A percentile compares a stretch with the other conserved stretches of the same genome.
Conservation (phyloP, 1,284 basidiomycete genomes). For the Irpex sp. region DNA sequence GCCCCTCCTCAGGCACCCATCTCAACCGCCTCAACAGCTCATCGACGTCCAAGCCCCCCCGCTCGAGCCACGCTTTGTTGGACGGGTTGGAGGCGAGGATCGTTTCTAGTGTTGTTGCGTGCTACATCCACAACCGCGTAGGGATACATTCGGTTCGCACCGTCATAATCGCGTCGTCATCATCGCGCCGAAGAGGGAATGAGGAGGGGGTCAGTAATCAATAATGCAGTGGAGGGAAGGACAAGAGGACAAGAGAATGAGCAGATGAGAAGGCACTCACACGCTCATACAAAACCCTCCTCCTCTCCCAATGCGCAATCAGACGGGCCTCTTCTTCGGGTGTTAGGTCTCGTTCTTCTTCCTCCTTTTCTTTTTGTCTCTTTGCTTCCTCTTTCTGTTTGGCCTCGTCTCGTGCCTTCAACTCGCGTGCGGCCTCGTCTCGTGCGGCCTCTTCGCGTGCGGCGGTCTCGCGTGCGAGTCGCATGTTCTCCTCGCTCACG, state of each 20-base stretch:
- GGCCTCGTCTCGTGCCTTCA: background rate
- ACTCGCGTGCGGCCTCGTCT: background rate
- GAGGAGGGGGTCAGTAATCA: no score
- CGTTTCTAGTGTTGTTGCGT: background rate
- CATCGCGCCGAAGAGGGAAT: no score
- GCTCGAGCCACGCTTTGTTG: background rate
- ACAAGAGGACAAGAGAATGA: no score
- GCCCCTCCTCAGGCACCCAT: background rate
- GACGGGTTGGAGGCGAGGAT: background rate
- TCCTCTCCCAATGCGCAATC: background rate
- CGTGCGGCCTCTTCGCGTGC: no score
- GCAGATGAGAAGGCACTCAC: background rate
- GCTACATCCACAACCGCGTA: no score
- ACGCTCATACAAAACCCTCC: background rate
- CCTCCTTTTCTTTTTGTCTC: background rate
- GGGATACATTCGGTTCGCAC: no score
- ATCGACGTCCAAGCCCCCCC: background rate
- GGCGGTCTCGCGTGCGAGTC: no score
- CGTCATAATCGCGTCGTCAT: no score
- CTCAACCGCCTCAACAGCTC: conserved; percentile 1
- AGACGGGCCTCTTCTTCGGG: background rate
- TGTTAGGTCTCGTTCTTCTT: background rate
- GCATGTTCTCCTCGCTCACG: no score
- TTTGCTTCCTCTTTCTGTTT: background rate
- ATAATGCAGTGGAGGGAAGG: no score